Base-by-base conservation (phyloP, 2,329 filamentous ascomycete genomes). In the Fusarium globosum region DNA sequence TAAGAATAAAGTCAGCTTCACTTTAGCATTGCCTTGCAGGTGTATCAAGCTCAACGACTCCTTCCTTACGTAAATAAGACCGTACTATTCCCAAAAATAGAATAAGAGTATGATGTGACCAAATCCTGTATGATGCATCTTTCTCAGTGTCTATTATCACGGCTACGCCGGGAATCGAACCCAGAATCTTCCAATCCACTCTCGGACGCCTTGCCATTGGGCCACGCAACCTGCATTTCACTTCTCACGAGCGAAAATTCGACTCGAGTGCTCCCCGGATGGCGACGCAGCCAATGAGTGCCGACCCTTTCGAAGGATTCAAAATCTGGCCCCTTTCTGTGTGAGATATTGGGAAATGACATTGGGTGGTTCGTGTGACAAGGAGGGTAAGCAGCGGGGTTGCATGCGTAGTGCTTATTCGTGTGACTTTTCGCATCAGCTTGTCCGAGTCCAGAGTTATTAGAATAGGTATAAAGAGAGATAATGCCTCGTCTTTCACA, bases 101-200 rank as follows among this genome's bases (percentile, higher is more conserved):
- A 33, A 33, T 33, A 13, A 33, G 12, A 33, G 30, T 4, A 33
- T 33, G 12, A 4, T 33, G 30, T 33, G 30, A 33, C 30, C 30
- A 33, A 33, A 4, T 13, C 30, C 30, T 33, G 30, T 33, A 33
- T 13, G 4, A 33, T 33, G 30, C 30, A 33, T 33, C 30, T 33
- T 33, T 33, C 11, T 33, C 12, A 33, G 4, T 12, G 30, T 33
- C 4, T 5, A 14, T 3, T 4, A 9, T 1, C 2, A 21, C 10
- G 58, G 61, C 57, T 52, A 33, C 38, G 38, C 61, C 38, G 23
- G 43, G 43, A 52, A 13, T 64, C n/a, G 53, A 63, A 43, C 57
- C 21, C 30, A 33, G 38, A 64, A 20, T 43, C 57, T 63, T 49
- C 45, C 35, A 45, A 64, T 62, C 61, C 57, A 65, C 61, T 52